Conservation (phyloP, 768 basidiomycete species). For the Pulveroboletus ravenelii region DNA sequence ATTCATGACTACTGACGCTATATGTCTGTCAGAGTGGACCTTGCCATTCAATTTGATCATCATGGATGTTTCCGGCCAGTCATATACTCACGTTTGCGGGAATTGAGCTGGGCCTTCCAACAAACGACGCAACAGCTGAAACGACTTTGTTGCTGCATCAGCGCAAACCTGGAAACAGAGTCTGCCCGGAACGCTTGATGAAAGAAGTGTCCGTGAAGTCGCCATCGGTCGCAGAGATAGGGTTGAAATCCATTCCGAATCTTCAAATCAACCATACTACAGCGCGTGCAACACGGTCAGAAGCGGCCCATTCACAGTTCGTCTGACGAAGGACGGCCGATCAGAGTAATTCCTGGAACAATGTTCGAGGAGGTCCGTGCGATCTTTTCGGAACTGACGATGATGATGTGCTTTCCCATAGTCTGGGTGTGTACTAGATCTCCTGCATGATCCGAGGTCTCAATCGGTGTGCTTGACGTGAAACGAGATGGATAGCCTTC, state of each 20-base stretch:
- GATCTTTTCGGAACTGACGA: constrained; percentile 41
- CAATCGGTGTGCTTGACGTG: background rate
- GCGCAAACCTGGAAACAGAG: constrained; percentile 19
- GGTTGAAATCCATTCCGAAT: constrained; percentile 13
- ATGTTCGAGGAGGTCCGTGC: constrained; percentile 43
- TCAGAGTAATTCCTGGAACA: constrained; percentile 47
- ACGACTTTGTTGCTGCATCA: constrained; percentile 26
- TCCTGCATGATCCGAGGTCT: constrained; percentile 20
- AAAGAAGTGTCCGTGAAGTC: constrained; percentile 25
- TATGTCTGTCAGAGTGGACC: constrained; percentile 1
- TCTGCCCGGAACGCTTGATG: constrained; percentile 17
- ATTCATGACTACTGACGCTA: constrained; percentile 10
- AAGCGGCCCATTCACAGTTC: constrained; percentile 5
- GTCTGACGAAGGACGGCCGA: constrained; percentile 33
- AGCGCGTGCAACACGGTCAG: background rate
- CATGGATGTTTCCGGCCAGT: too few relatives aligned
- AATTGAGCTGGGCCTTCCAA: constrained; percentile 29
- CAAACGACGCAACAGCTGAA: constrained; percentile 28
- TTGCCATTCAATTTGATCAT: background rate
- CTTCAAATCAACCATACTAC: background rate
- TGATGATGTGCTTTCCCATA: constrained; percentile 40
- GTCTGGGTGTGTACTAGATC: constrained; percentile 43
- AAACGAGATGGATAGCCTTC: background rate
- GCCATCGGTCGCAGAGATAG: constrained; percentile 27
- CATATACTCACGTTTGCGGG: constrained; percentile 29